phyloP scores from a whole-genome alignment of 2,329 filamentous ascomycete species.

The Penicillium sp. region DNA sequence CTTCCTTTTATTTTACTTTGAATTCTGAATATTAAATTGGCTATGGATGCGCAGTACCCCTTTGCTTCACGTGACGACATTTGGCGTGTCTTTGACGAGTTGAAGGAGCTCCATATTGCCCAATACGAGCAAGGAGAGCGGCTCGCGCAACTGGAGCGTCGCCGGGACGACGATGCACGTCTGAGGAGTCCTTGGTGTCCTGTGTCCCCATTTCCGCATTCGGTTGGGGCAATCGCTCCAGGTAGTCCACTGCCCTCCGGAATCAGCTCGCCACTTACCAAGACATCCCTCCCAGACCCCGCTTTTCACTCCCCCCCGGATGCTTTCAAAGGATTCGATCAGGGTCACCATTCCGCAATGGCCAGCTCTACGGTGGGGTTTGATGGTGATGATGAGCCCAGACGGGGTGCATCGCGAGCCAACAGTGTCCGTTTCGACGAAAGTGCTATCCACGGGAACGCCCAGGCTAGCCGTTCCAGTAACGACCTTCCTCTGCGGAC shows the following conservation, averaged over 20 bases:
- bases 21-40: background rate
- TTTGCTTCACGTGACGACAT: constrained; percentile 64
- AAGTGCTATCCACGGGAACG: constrained; percentile 86
- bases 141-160: constrained; percentile 59
- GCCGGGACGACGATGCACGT: constrained; percentile 61
- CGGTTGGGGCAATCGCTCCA: constrained; percentile 80
- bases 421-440: constrained; percentile 98
- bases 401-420: constrained; percentile 84
- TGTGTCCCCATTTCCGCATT: constrained; percentile 81
- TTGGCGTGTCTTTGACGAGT: constrained; percentile 63
- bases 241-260: constrained; percentile 56
- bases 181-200: constrained; percentile 85
- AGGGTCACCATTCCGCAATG: constrained; percentile 75
- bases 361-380: constrained; percentile 73
- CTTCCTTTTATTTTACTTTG: background rate
- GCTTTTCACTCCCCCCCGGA: constrained; percentile 76
- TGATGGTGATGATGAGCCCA: constrained; percentile 79
- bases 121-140: constrained; percentile 62
- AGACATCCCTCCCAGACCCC: constrained; percentile 57
- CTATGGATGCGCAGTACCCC: constrained; percentile 63
- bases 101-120: constrained; percentile 59
- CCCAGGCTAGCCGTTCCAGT: constrained; percentile 76
- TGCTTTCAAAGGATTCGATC: constrained; percentile 83
- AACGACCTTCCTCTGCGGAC: constrained; percentile 78
- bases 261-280: constrained; percentile 6